Percentiles rank a stretch among this genome's conserved stretches.
Evolutionary conservation across 305 asterid genomes (phyloP).

Genomic region (Solanum aculeatissimum): DNA sequence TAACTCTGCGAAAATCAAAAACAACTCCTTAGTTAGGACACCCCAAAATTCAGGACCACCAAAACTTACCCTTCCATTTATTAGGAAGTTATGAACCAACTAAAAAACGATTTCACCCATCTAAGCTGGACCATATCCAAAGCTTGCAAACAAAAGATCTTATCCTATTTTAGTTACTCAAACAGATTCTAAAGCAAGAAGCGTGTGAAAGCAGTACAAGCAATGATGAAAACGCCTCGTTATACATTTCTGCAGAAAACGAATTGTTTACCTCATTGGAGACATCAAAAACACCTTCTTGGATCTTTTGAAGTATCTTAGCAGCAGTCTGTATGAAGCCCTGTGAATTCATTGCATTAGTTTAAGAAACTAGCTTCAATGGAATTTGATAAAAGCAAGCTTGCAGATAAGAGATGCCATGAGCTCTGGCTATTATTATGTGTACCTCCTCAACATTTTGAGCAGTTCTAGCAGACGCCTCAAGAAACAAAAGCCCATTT

Average conservation of each 20-base stretch:
- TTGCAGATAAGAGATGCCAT: neutral
- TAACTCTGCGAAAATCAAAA: neutral
- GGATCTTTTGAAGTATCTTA: conserved; percentile 72
- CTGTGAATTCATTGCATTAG: conserved; percentile 11
- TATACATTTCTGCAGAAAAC: neutral
- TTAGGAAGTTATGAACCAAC: neutral
- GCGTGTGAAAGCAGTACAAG: neutral
- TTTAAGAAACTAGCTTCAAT: neutral
- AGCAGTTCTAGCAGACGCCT: conserved; percentile 80
- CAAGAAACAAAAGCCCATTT: conserved; percentile 67
- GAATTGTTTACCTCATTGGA: conserved; percentile 52
- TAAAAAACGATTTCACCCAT: neutral
- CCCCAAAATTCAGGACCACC: neutral
- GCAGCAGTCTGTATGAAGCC: conserved; percentile 66
- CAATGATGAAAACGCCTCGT: neutral
- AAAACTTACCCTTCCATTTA: neutral
- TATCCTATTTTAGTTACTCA: neutral
- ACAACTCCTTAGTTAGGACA: neutral
- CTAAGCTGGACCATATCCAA: neutral
- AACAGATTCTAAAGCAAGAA: neutral
- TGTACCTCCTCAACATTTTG: conserved; percentile 76
- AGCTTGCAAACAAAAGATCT: neutral
- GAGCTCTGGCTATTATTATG: neutral
- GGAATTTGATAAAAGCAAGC: neutral
- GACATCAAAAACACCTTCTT: conserved; percentile 67